These are phyloP conservation scores for Capsicum baccatum DNA, from an alignment of 257 asterid species.

Conservation along the genomic window DNA sequence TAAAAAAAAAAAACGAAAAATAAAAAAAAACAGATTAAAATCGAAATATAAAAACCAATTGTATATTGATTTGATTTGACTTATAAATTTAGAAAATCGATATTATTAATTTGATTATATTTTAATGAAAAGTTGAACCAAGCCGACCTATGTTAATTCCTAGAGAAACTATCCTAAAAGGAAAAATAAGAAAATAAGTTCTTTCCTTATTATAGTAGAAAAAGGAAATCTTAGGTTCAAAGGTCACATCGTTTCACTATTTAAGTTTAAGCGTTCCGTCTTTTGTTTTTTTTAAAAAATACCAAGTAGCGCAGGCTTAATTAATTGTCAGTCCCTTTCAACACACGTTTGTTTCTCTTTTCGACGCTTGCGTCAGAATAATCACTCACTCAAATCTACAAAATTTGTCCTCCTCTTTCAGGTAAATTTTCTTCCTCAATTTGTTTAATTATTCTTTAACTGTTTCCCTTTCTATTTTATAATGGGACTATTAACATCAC, in stretches of 20 bases:
- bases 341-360: not conserved
- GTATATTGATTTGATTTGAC: too few species aligned
- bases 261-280: not conserved
- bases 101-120: too few species aligned
- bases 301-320: not conserved
- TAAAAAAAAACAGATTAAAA: too few species aligned
- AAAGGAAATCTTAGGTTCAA: too few species aligned
- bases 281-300: not conserved
- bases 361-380: not conserved
- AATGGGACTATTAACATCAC: not conserved
- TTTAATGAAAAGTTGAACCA: too few species aligned
- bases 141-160: too few species aligned
- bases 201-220: too few species aligned
- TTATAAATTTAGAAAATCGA: too few species aligned
- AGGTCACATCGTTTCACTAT: not conserved
- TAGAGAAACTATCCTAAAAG: too few species aligned
- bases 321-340: not conserved
- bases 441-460: not conserved
- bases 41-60: too few species aligned
- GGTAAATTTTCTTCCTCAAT: constrained; percentile 10
- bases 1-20: too few species aligned
- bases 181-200: too few species aligned
- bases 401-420: not conserved
- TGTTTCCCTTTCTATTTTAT: not conserved
- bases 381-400: constrained; percentile 4